Evolutionary conservation across 305 asterid genomes (phyloP), one percentile per base, ranked within the genome.

Genomic region (Fraxinus platypoda): DNA sequence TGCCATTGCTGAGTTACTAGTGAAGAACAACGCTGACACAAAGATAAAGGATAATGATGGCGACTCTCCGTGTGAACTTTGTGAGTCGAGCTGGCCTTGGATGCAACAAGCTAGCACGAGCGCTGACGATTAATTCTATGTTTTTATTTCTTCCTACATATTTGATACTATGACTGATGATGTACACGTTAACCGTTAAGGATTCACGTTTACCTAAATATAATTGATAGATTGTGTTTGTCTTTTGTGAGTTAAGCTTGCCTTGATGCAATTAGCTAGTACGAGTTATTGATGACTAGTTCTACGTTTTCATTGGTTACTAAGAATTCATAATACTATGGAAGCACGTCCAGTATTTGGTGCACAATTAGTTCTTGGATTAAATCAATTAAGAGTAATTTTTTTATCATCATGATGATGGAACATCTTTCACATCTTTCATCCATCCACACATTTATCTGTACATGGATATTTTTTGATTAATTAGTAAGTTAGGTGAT

Each of bases 41-140:
- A 93, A 87, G 74, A 84, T 92, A 15, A 90, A 82, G 79, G 98
- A 93, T 88, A 84, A 88, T n/a, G 99, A 97, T 8, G 99, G 98
- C 28, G 87, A 87, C 59, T 86, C 91, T 25, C 94, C 99, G 0
- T 83, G 86, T 77, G 99, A 94, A 87, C 90, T 94, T 57, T 91
- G 98, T 34, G 97, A 91, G 49, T 81, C 84, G 57, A 85, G 88
- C 80, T 94, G 97, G 98, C 93, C 94, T n/a, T 94, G 98, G 89
- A 74, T 92, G 90, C 85, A 83, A 83, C 85, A 66, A 26, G n/a
- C 35, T 66, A 66, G 6, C 0, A 82, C 84, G 2, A 26, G 73
- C 15, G 0, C 31, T 62, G 34, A 66, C 25, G 73, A 66, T 23
- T 66, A 66, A 64, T 64, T 64, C 73, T 64, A 64, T 64, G 31